phyloP scores from a whole-genome alignment of 768 basidiomycete genomes.

The Mycena latifolia region DNA sequence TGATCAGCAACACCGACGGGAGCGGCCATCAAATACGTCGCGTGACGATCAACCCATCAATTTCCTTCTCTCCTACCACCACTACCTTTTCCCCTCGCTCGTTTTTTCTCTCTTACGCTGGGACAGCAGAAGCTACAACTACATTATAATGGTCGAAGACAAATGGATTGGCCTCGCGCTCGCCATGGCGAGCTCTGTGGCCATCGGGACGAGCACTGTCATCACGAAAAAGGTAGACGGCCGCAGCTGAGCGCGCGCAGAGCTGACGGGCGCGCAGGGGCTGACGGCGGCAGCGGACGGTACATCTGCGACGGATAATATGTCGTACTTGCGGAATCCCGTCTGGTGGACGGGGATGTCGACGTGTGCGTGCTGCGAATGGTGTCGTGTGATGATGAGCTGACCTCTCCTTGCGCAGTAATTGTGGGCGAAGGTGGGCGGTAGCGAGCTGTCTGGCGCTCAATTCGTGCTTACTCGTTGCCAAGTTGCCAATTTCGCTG shows the following conservation, averaged over 20 bases:
- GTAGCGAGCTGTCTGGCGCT: no score
- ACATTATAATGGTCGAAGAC: constrained; percentile 85
- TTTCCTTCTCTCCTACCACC: neutral
- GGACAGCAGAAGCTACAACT: neutral
- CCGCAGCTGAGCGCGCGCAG: neutral
- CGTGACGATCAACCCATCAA: neutral
- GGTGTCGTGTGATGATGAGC: neutral
- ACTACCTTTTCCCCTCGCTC: neutral
- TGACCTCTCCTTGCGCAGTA: constrained; percentile 62
- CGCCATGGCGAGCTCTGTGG: constrained; percentile 84
- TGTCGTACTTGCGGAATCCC: constrained; percentile 88
- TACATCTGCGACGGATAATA: constrained; percentile 80
- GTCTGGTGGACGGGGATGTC: constrained; percentile 98
- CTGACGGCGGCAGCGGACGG: constrained; percentile 85
- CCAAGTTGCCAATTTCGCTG: constrained; percentile 89
- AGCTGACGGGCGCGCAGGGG: constrained; percentile 58
- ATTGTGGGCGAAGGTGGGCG: constrained; percentile 89
- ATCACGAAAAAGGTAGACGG: constrained; percentile 94
- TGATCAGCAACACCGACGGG: no score
- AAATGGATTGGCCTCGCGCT: constrained; percentile 95
- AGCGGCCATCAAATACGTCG: no score
- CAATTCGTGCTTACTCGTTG: neutral
- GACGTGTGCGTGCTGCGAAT: constrained; percentile 72
- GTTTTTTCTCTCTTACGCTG: neutral
- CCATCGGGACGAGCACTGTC: constrained; percentile 96